Percentiles rank a stretch among this genome's conserved stretches.
Conservation (phyloP, 345 rosid species). For the Cardamine resedifolia region DNA sequence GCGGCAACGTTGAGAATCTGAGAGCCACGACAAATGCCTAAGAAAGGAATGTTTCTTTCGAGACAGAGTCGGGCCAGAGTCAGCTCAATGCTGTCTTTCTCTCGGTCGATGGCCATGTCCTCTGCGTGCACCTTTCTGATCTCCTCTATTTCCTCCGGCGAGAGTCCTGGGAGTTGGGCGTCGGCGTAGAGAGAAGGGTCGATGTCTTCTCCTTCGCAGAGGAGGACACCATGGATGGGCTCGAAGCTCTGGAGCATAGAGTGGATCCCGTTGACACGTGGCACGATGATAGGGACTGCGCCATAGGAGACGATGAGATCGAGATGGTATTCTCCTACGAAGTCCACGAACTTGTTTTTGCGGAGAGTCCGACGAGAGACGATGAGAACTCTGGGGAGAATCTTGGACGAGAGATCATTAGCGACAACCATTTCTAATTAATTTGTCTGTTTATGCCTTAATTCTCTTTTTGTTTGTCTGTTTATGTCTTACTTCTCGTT, state of each 20-base stretch:
- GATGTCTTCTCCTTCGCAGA: constrained; percentile 73
- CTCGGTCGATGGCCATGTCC: constrained; percentile 55
- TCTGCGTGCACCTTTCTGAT: constrained; percentile 44
- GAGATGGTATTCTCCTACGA: constrained; percentile 71
- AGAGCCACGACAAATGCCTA: constrained; percentile 76
- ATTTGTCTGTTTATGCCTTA: neutral
- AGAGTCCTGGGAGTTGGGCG: constrained; percentile 43
- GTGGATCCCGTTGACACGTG: constrained; percentile 60
- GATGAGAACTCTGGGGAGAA: constrained; percentile 56
- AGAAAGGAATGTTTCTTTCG: constrained; percentile 56
- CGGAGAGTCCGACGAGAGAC: constrained; percentile 61
- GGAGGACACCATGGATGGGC: constrained; percentile 72
- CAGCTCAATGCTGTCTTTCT: constrained; percentile 62
- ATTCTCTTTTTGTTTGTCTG: neutral
- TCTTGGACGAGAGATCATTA: constrained; percentile 42
- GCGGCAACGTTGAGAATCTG: constrained; percentile 71
- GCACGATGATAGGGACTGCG: constrained; percentile 65
- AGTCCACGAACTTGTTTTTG: constrained; percentile 61
- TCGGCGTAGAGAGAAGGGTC: constrained; percentile 62
- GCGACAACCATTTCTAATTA: constrained; percentile 26
- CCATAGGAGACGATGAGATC: constrained; percentile 61
- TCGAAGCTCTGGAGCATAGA: constrained; percentile 54
- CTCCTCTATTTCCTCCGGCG: constrained; percentile 55
- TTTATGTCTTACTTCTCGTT: neutral
- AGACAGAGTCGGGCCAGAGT: constrained; percentile 62